Percentiles rank a stretch among this genome's conserved stretches.
Conservation (phyloP, 2,329 filamentous ascomycete genomes). For the Monilinia polystroma region DNA sequence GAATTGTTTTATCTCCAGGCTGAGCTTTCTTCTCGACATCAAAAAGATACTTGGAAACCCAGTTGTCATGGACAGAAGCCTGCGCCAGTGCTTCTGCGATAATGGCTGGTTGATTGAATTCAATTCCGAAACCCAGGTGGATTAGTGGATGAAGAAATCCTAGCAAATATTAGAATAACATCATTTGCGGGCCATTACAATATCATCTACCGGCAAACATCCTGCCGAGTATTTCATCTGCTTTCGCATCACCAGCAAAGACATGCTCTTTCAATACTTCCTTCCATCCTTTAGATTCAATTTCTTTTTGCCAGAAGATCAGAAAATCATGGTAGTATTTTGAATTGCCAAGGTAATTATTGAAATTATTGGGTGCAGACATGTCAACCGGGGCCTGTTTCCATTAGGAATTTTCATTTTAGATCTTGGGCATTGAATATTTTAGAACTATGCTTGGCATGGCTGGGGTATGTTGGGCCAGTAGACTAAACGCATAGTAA, state of each 20-base stretch:
- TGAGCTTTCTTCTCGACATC: slow-evolving; percentile 51
- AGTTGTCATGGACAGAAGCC: slow-evolving; percentile 62
- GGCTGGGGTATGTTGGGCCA: not conserved
- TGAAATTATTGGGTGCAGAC: slow-evolving; percentile 53
- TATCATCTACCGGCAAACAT: slow-evolving; percentile 58
- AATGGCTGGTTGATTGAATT: slow-evolving; percentile 78
- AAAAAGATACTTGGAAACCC: slow-evolving; percentile 55
- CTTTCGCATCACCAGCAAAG: slow-evolving; percentile 62
- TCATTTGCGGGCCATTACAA: not conserved
- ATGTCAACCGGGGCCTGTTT: slow-evolving; percentile 45
- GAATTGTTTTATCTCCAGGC: slow-evolving; percentile 46
- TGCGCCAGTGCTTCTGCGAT: slow-evolving; percentile 79
- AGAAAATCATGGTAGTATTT: slow-evolving; percentile 72
- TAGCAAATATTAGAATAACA: slow-evolving; percentile 32
- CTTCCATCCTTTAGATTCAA: slow-evolving; percentile 62
- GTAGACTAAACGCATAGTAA: too few relatives aligned
- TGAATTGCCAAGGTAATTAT: slow-evolving; percentile 60
- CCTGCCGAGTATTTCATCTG: slow-evolving; percentile 67
- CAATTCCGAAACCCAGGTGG: slow-evolving; percentile 80
- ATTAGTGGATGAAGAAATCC: slow-evolving; percentile 78
- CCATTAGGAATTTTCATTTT: slow-evolving; percentile 38
- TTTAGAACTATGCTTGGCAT: not conserved
- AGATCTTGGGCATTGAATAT: not conserved
- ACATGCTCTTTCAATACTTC: slow-evolving; percentile 64
- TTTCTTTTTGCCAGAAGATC: slow-evolving; percentile 71